Base-by-base conservation (phyloP, 129 eudicot species). In the Artemisia argyi region DNA sequence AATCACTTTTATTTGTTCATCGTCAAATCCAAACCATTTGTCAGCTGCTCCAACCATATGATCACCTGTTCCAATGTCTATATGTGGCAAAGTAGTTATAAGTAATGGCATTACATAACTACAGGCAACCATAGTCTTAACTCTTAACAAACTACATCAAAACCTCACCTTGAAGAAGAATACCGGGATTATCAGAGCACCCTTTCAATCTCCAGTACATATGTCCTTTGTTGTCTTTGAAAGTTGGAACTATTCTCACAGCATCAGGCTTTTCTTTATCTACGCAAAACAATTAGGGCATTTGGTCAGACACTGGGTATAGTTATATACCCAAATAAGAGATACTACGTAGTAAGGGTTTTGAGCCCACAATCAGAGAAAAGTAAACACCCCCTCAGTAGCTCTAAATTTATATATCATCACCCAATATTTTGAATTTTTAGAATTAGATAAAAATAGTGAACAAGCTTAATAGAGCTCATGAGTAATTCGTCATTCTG, bases 181-280 rank as follows among this genome's bases (percentile, higher is more conserved):
- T 65, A 12, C 80, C 81, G 16, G 86, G 65, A 44, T 76, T 80
- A 19, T 86, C 81, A 35, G 72, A 66, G 74, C 73, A 78, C 59
- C 92, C 71, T 57, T 80, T 82, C 22, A 94, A 60, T 73, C 78
- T 90, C 98, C 98, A 90, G 71, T 79, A 90, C 18, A 78, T 81
- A 65, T 75, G 79, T 44, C 97, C 97, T 71, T 80, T 64, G 24
- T 13, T 49, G 24, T 76, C 98, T 59, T 63, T 15, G 64, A 80
- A 61, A 58, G 78, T 52, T 9, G 93, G 84, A 79, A 72, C 82
- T 56, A 68, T 84, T 71, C 98, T 80, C 17, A 90, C 72, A 80
- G 86, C 89, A 68, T 82, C 89, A 1, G 90, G 67, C 71, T 70
- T 77, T 66, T 74, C 76, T 58, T 78, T 73, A 44, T 80, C 96